Base-by-base conservation (phyloP, 2,329 filamentous ascomycete genomes). In the Ramularia endophylla region DNA sequence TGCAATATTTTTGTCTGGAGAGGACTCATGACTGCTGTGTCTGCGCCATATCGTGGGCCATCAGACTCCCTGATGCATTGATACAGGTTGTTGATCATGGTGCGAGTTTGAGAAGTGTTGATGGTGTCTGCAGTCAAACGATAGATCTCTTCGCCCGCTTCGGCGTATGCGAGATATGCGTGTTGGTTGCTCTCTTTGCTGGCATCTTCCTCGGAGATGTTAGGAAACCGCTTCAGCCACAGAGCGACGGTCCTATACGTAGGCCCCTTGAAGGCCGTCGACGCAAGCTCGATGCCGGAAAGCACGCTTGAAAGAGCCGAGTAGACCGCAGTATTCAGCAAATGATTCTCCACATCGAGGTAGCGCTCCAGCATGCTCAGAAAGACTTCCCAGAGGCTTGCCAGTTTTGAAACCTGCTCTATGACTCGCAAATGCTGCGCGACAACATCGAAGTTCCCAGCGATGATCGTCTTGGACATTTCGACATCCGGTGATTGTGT, bases 151-250 rank as follows among this genome's bases (percentile, higher is more conserved):
- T 80, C 72, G 29, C 92, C 76, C 1, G 84, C 75, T 16, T 81
- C 75, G 1, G 92, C 77, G 65, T 95, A 95, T n/a, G 88, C 85
- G 20, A 86, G 68, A n/a, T 90, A 75, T 8, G 86, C 88, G 42
- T 82, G 81, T 58, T 95, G 87, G 51, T 92, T 94, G 9, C 58
- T 58, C 12, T 43, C 40, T 16, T 50, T 45, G 13, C 17, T 38
- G 2, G 32, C 34, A 6, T 31, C 18, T 18, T 51, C 46, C 19
- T 47, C 36, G 2, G 44, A 39, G 18, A 38, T 38, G 7, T 50
- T 47, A 3, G 61, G 61, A 4, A 57, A 43, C 5, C 52, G 27
- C 15, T 56, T 59, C 2, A 58, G 48, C 62, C 61, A 64, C 4
- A 64, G 43, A 1, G 48, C 41, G 5, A 57, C 45, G 4, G 58